Conservation (phyloP, 2,329 filamentous ascomycete genomes). For the Fusarium tuaranense region DNA sequence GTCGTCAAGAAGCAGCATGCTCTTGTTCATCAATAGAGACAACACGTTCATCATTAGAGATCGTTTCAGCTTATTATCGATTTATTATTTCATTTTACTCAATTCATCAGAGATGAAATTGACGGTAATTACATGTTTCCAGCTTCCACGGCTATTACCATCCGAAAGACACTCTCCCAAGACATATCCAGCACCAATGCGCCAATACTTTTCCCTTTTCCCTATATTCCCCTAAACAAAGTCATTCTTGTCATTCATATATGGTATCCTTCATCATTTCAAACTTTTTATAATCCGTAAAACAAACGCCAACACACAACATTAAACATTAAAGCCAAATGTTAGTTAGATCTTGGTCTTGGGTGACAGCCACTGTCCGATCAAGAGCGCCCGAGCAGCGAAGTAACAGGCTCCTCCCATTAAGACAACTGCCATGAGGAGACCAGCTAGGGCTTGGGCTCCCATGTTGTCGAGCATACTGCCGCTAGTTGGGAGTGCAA, state of each 20-base stretch:
- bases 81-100: neutral
- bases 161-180: neutral
- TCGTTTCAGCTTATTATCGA: neutral
- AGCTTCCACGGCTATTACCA: neutral
- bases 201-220: neutral
- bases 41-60: neutral
- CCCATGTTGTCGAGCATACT: slow-evolving; percentile 59
- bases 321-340: neutral
- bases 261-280: neutral
- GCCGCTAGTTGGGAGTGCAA: slow-evolving; percentile 59
- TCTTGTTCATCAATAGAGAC: neutral
- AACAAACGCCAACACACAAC: neutral
- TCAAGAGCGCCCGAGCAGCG: slow-evolving; percentile 43
- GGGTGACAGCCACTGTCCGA: slow-evolving; percentile 39
- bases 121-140: neutral
- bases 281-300: neutral
- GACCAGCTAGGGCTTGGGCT: slow-evolving; percentile 56
- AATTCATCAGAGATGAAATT: neutral
- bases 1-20: neutral
- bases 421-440: slow-evolving; percentile 57
- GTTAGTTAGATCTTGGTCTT: slow-evolving; percentile 30
- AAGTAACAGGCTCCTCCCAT: slow-evolving; percentile 50
- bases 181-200: neutral
- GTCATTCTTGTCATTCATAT: neutral
- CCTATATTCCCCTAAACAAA: neutral